Evolutionary conservation across 2,329 filamentous ascomycete species (phyloP), one percentile per base, ranked within the genome.

Genomic region (Colletotrichum phormii): DNA sequence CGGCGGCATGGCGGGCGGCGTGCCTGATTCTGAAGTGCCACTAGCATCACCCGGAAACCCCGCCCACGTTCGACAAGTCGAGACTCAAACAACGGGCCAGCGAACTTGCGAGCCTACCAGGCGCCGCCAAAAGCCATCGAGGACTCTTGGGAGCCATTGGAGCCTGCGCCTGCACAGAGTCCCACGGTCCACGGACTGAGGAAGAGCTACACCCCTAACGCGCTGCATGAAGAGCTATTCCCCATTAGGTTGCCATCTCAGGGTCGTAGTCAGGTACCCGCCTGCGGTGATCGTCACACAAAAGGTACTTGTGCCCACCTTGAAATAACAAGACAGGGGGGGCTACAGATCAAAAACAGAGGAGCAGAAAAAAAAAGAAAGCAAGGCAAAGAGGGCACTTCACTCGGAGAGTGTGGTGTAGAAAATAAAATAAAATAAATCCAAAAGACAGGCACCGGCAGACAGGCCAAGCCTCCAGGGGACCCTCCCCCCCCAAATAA

Each of bases 51-150:
- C 66, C 60, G 46, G 61, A 55, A 70, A 70, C 37, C 33, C 66
- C 54, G 55, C 49, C 54, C 59, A 51, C 61, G 60, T 42, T 59
- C 35, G 55, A 64, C 37, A 72, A 49, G 54, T 70, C 29, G 7
- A 64, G 61, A 64, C 61, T 64, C 70, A 72, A 72, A 72, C 70
- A 69, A 69, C 69, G 65, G 65, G 37, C 62, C 65, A 68, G 53
- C 33, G 42, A 29, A 18, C 33, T 72, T 64, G 59, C 33, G 58
- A 68, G 60, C 59, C 65, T 53, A 70, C 61, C 60, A 60, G 46
- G 65, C 66, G 70, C 70, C 70, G 54, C 60, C 70, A 64, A 61
- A 70, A 72, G 59, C 70, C 58, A 53, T 42, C 65, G 26, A 51
- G 24, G 54, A 54, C 8, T 22, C 24, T 24, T 15, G 12, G 15